phyloP scores from a whole-genome alignment of 2,329 filamentous ascomycete genomes.

The Aspergillus sp. region DNA sequence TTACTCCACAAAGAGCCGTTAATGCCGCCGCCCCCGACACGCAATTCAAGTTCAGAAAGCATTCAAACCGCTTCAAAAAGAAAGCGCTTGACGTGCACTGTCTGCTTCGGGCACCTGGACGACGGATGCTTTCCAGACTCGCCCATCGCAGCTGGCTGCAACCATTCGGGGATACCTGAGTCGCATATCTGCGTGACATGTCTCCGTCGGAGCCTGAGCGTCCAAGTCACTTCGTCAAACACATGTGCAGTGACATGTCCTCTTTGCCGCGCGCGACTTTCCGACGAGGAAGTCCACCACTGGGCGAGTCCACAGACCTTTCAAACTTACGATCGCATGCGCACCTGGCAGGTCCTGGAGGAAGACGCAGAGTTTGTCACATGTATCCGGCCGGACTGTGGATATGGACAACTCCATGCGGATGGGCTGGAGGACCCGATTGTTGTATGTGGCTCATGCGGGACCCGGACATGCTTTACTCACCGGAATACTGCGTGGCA shows the following conservation, averaged over 20 bases:
- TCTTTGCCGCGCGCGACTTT: slow-evolving; percentile 13
- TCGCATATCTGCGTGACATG: slow-evolving; percentile 14
- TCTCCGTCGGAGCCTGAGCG: slow-evolving; percentile 14
- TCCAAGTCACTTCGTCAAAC: slow-evolving; percentile 11
- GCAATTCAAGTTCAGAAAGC: neutral
- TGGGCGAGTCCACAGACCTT: slow-evolving; percentile 17
- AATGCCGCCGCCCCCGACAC: neutral
- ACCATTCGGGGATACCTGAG: slow-evolving; percentile 10
- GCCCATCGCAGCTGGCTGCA: slow-evolving; percentile 13
- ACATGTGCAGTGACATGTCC: slow-evolving; percentile 10
- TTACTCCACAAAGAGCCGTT: slow-evolving; percentile 15
- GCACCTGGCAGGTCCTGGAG: slow-evolving; percentile 14
- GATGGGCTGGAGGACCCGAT: slow-evolving; percentile 15
- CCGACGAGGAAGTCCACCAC: slow-evolving; percentile 12
- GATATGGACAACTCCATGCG: slow-evolving; percentile 17
- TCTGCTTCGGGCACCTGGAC: slow-evolving; percentile 11
- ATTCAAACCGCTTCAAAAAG: neutral
- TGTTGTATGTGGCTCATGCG: slow-evolving; percentile 15
- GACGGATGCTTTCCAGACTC: slow-evolving; percentile 9
- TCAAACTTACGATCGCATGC: slow-evolving; percentile 11
- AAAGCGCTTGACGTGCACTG: slow-evolving; percentile 6
- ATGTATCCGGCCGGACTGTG: slow-evolving; percentile 13
- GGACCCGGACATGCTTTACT: slow-evolving; percentile 15
- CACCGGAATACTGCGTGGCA: slow-evolving; percentile 16
- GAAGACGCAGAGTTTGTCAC: slow-evolving; percentile 15